A percentile compares a stretch with the other conserved stretches of the same genome.
Conservation (phyloP, 805 yeast genomes). For the Candida odintsovae region DNA sequence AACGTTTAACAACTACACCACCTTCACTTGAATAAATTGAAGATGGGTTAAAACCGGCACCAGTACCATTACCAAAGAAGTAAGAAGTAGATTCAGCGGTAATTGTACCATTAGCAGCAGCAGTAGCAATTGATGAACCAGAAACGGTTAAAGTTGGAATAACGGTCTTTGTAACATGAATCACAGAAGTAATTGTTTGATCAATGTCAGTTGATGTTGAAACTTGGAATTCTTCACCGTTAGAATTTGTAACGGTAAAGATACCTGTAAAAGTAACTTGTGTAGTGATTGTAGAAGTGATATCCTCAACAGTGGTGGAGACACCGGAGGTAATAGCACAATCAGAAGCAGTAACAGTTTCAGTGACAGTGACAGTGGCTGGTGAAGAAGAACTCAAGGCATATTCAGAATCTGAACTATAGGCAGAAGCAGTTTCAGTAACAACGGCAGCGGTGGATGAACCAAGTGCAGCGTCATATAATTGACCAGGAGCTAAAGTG, state of each 20-base stretch:
- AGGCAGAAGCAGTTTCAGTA: neutral
- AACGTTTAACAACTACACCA: neutral
- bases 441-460: conserved; percentile 1
- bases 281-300: conserved; percentile 10
- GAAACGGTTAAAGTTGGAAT: conserved; percentile 24
- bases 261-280: conserved; percentile 18
- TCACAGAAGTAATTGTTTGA: conserved; percentile 17
- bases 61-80: neutral
- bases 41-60: neutral
- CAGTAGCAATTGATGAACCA: conserved; percentile 9
- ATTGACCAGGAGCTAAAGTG: neutral
- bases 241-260: conserved; percentile 22
- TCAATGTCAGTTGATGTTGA: conserved; percentile 22
- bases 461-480: neutral
- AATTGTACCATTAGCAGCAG: neutral
- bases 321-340: conserved; percentile 7
- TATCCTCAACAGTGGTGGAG: neutral
- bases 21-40: neutral
- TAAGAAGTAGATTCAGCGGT: neutral
- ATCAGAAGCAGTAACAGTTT: conserved; percentile 17
- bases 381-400: conserved; percentile 1
- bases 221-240: conserved; percentile 20
- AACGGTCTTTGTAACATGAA: conserved; percentile 15
- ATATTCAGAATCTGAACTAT: neutral
- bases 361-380: conserved; percentile 14